A percentile compares a stretch with the other conserved stretches of the same genome.
Conservation (phyloP, 2,329 filamentous ascomycete genomes). For the Nigrograna mackinnonii region DNA sequence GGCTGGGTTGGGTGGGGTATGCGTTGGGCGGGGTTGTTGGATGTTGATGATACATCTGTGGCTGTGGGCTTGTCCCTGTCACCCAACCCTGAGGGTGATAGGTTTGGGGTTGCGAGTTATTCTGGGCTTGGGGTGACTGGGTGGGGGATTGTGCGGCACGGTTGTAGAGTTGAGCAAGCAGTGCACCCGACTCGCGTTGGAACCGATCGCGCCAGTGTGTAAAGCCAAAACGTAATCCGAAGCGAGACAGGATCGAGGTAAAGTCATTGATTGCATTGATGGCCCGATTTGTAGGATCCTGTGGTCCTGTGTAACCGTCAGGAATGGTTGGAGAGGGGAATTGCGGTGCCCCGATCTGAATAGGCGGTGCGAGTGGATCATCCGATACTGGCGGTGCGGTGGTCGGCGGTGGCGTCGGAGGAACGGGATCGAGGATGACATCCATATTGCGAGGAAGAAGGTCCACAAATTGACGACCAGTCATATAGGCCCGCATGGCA, state of each 20-base stretch:
- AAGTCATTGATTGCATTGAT: slow-evolving; percentile 53
- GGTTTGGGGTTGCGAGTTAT: slow-evolving; percentile 8
- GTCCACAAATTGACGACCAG: slow-evolving; percentile 61
- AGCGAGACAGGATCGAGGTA: slow-evolving; percentile 47
- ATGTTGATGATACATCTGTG: slow-evolving; percentile 3
- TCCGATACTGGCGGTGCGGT: slow-evolving; percentile 29
- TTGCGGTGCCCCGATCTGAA: slow-evolving; percentile 28
- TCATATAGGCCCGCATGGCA: slow-evolving; percentile 79
- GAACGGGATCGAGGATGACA: slow-evolving; percentile 43
- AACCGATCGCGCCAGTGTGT: slow-evolving; percentile 55
- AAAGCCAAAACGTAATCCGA: slow-evolving; percentile 53
- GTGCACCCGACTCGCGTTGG: slow-evolving; percentile 46
- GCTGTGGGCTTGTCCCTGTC: background rate
- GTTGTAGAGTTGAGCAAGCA: slow-evolving; percentile 46
- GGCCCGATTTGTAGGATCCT: slow-evolving; percentile 43
- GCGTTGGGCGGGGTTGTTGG: slow-evolving; percentile 34
- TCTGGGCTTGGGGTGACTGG: slow-evolving; percentile 22
- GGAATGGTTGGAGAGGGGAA: slow-evolving; percentile 33
- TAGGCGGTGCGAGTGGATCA: slow-evolving; percentile 40
- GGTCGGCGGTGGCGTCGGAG: slow-evolving; percentile 43
- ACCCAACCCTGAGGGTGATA: background rate
- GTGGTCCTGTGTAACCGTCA: slow-evolving; percentile 25
- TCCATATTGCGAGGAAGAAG: slow-evolving; percentile 59
- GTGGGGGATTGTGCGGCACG: slow-evolving; percentile 31
- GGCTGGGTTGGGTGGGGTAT: slow-evolving; percentile 29